These are phyloP conservation scores for Suhomyces bokatorum DNA, from an alignment of 1,139 yeast species.

Conservation along the genomic window DNA sequence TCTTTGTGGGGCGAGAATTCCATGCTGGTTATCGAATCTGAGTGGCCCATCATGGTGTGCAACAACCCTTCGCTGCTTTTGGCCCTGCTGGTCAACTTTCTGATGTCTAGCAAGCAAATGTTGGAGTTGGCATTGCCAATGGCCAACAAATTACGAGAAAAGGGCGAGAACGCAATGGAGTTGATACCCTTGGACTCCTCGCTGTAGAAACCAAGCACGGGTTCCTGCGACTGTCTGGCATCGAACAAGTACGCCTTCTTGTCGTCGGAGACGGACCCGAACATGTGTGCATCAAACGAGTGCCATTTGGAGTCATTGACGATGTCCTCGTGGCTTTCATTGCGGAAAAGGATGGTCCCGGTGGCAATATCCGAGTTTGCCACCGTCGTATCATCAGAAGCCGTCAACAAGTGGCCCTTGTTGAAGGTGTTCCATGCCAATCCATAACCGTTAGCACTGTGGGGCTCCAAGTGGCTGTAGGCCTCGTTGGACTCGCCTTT, in stretches of 20 bases:
- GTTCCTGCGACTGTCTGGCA: constrained; percentile 28
- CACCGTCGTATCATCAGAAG: constrained; percentile 63
- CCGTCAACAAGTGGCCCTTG: constrained; percentile 54
- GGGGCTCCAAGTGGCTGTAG: constrained; percentile 47
- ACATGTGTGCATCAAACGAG: constrained; percentile 44
- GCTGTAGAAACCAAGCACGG: constrained; percentile 33
- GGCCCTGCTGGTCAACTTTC: constrained; percentile 41
- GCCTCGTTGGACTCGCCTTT: constrained; percentile 26
- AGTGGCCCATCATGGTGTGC: constrained; percentile 78
- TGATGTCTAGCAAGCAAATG: constrained; percentile 59
- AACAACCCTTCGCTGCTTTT: constrained; percentile 31
- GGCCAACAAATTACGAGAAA: constrained; percentile 58
- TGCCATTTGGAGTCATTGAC: constrained; percentile 81
- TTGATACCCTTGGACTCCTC: constrained; percentile 52
- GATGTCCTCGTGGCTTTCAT: constrained; percentile 50
- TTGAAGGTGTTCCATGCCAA: constrained; percentile 58
- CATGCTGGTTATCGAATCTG: constrained; percentile 63
- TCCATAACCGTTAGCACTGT: constrained; percentile 70
- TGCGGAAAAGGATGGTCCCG: constrained; percentile 23
- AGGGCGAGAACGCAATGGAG: constrained; percentile 63
- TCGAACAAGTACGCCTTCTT: constrained; percentile 46
- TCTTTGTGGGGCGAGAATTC: constrained; percentile 74
- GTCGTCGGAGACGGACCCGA: constrained; percentile 77
- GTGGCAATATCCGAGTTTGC: constrained; percentile 55
- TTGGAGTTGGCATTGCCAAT: constrained; percentile 72